Evolutionary conservation across 2,329 filamentous ascomycete genomes (phyloP), one percentile per base, ranked within the genome.

Genomic region (Coniochaeta hoffmannii): DNA sequence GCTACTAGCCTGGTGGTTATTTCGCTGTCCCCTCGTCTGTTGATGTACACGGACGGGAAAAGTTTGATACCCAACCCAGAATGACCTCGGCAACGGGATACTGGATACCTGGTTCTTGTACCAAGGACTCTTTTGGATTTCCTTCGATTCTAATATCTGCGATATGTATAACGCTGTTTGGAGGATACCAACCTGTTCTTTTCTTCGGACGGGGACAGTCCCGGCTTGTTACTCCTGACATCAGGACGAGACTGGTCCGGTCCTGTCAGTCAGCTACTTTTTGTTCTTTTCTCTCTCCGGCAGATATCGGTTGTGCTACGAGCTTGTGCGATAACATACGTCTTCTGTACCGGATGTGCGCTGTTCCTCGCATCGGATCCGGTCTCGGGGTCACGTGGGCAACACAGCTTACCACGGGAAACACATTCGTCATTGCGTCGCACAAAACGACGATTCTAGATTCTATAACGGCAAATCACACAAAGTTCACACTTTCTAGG

Each of bases 401-500:
- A 26, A 46, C 41, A 46, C 41, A 46, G 41, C 41, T 46, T 46
- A 46, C 41, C 22, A 28, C 41, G 9, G 11, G 19, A 8, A 3
- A 5, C 41, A 64, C 65, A 66, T 62, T 64, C 68, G 63, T 63
- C 62, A 54, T 53, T 44, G 34, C 26, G 44, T 28, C 24, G 50
- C 34, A 51, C 36, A 60, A 59, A 8, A 32, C 30, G 7, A 58
- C 63, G 63, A 65, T 26, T 64, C 68, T 66, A 63, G 63, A 66
- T 15, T 62, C 60, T 65, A 65, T 64, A 64, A 63, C 62, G 64
- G 62, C 65, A 64, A 60, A 46, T 46, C n/a, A 46, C 12, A 12
- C 36, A 67, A 67, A 67, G 68, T 69, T 70, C 68, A 61, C 68
- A 65, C 68, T 69, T 70, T 67, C 63, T 56, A 58, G 66, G 62